Conservation (phyloP, 2,329 filamentous ascomycete species). For the Scedosporium aurantiacum region DNA sequence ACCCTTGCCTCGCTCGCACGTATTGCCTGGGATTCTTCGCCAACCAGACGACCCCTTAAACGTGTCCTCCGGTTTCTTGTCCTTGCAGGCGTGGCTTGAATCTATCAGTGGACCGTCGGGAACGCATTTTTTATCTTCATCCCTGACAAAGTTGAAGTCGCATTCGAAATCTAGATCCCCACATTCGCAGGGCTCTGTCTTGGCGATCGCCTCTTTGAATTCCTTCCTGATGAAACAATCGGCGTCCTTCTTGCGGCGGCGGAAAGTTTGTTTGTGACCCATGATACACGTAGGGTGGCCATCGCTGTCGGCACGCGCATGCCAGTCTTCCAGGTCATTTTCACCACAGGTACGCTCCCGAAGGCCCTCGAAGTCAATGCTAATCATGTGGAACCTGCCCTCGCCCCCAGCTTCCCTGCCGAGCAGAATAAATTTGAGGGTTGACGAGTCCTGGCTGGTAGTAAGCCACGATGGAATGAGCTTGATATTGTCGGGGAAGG, state of each 20-base stretch:
- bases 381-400: conserved; percentile 51
- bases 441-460: conserved; percentile 86
- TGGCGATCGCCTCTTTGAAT: conserved; percentile 65
- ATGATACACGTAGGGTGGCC: conserved; percentile 82
- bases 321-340: conserved; percentile 79
- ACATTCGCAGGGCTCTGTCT: conserved; percentile 70
- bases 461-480: conserved; percentile 66
- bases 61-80: conserved; percentile 50
- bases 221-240: conserved; percentile 82
- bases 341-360: conserved; percentile 69
- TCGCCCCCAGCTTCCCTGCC: conserved; percentile 44
- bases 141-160: conserved; percentile 77
- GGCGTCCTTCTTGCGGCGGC: conserved; percentile 72
- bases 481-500: conserved; percentile 55
- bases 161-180: conserved; percentile 84
- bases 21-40: conserved; percentile 78
- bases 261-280: conserved; percentile 87
- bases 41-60: conserved; percentile 85
- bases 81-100: conserved; percentile 64
- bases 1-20: conserved; percentile 51
- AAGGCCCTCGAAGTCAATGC: conserved; percentile 74
- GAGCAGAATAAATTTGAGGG: conserved; percentile 76
- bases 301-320: conserved; percentile 68
- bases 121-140: conserved; percentile 53
- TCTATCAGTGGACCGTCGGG: conserved; percentile 49